Evolutionary conservation across 257 asterid species (phyloP), one percentile per base, ranked within the genome.

Genomic region (Lycium barbarum): DNA sequence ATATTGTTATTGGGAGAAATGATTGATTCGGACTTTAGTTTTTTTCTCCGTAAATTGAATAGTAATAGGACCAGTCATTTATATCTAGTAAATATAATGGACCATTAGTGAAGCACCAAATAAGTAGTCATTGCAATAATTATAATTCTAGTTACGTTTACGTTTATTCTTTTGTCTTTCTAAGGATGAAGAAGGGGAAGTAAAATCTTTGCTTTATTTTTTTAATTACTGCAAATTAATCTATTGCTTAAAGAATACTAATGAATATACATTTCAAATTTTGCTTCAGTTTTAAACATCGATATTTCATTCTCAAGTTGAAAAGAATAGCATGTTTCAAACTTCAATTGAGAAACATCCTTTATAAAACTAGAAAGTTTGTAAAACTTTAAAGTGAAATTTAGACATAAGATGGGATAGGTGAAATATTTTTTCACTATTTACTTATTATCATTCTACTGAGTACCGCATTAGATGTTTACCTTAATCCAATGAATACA

Each of bases 71-170:
- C 82, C 82, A 76, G 5, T 76, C 26, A 76, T 76, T 76, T 76
- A 76, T 51, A 51, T 76, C 47, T 76, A 76, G 82, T 76, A 51
- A 76, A 76, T 76, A 51, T 76, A 76, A 76, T 76, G 82, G 82
- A 49, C 82, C 82, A 51, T 76, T 51, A 51, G 9, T 51, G 63
- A 76, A 76, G 82, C 13, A 76, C 47, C 22, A 76, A 76, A 51
- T 51, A 76, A 49, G 22, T 76, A 49, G 47, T 51, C 40, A 76
- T 76, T 76, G 62, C 62, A 76, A 76, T 76, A 76, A 76, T 76
- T 51, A 51, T 66, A 76, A 76, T 7, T 51, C 13, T 76, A 20
- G 8, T 76, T 76, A 51, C 82, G 82, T 76, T 76, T 76, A 76
- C 82, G 63, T 76, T 26, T 76, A 51, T 0, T 51, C 57, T 76